phyloP scores from a whole-genome alignment of 176 grass and related monocot species.

The Zizania latifolia region DNA sequence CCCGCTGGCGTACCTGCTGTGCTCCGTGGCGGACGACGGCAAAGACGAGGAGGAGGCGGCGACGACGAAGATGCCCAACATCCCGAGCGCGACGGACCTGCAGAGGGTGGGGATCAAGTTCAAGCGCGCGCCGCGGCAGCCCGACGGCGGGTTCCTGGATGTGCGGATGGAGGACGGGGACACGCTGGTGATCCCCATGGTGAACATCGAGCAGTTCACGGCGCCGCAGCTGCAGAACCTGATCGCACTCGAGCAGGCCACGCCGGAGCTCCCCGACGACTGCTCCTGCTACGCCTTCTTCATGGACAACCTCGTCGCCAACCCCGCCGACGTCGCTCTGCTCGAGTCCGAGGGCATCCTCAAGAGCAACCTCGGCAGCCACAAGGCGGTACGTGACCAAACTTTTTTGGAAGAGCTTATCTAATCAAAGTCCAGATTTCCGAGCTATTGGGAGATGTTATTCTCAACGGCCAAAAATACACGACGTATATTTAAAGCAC shows the following conservation, averaged over 20 bases:
- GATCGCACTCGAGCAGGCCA: constrained; percentile 4
- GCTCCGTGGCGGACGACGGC: neutral
- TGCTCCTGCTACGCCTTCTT: neutral
- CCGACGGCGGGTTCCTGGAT: constrained; percentile 1
- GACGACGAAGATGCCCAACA: neutral
- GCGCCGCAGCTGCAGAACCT: constrained; percentile 17
- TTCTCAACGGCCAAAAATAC: no score
- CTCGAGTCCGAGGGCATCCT: constrained; percentile 10
- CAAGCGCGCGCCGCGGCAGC: neutral
- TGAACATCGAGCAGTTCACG: constrained; percentile 7
- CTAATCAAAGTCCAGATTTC: no score
- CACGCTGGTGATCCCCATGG: neutral
- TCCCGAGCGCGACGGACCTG: constrained; percentile 2
- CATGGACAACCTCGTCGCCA: constrained; percentile 7
- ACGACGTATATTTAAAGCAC: no score
- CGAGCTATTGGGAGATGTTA: no score
- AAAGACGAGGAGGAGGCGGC: neutral
- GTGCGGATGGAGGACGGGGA: constrained; percentile 7
- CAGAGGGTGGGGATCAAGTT: constrained; percentile 7
- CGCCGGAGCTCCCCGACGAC: constrained; percentile 13
- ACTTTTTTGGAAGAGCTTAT: no score
- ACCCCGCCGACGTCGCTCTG: neutral
- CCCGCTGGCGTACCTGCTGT: constrained; percentile 8
- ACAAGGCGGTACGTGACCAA: constrained; percentile 1
- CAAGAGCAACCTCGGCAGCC: constrained; percentile 13